These are phyloP conservation scores for Phytophthora agathidicida DNA, from an alignment of 352 stramenopile genomes.

Conservation along the genomic window DNA sequence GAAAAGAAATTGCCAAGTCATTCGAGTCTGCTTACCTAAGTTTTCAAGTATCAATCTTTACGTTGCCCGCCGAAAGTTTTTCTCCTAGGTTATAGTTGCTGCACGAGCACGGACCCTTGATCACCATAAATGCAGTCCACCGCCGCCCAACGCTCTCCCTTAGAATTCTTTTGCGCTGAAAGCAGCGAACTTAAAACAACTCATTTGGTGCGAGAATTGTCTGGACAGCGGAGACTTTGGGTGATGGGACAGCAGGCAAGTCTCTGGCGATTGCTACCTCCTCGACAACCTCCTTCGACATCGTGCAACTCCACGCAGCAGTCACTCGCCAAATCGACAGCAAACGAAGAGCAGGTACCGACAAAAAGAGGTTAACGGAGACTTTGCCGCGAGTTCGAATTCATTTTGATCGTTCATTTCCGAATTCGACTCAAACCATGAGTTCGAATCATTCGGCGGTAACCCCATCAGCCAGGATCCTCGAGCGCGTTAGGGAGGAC, in stretches of 20 bases:
- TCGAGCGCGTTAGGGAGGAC: conserved; percentile 54
- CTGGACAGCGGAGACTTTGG: conserved; percentile 4
- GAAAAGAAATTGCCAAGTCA: too few species aligned
- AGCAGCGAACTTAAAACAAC: neutral
- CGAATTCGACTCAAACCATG: conserved; percentile 8
- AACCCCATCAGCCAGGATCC: conserved; percentile 52
- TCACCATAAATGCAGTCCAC: neutral
- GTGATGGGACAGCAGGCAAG: conserved; percentile 10
- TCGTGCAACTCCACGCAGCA: neutral
- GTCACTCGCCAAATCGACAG: conserved; percentile 23
- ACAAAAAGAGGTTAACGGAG: conserved; percentile 11
- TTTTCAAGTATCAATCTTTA: neutral
- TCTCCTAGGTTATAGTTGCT: neutral
- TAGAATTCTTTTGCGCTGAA: neutral
- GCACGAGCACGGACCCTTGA: neutral
- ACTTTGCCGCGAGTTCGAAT: conserved; percentile 8
- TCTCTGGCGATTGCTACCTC: conserved; percentile 3
- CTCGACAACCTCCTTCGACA: neutral
- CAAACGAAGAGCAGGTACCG: neutral
- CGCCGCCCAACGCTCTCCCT: neutral
- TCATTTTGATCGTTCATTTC: too few species aligned
- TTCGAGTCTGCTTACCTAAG: neutral
- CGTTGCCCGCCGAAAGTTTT: neutral
- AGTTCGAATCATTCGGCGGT: conserved; percentile 2
- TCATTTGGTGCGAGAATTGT: conserved; percentile 14